Percentiles rank a stretch among this genome's conserved stretches.
Evolutionary conservation across 495 filamentous ascomycete genomes (phyloP).

Genomic region (Neurospora sp.): DNA sequence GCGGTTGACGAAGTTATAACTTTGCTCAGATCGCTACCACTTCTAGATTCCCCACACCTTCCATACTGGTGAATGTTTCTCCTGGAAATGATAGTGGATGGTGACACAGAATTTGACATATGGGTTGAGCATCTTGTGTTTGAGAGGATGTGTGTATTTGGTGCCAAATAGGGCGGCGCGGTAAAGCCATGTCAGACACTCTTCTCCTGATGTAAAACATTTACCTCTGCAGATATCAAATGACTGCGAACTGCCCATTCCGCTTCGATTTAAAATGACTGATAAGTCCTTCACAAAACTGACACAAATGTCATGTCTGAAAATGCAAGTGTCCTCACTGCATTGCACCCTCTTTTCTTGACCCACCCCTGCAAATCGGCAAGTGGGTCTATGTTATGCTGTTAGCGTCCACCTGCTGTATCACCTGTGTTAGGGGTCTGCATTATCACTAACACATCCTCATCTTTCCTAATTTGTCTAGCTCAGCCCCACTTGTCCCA

Average conservation of each 20-base stretch:
- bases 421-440: neutral
- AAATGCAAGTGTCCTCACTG: neutral
- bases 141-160: neutral
- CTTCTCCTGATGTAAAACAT: neutral
- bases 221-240: too few relatives aligned
- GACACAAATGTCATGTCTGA: too few relatives aligned
- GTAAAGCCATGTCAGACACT: neutral
- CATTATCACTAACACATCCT: neutral
- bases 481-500: neutral
- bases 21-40: too few relatives aligned
- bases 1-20: too few relatives aligned
- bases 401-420: neutral
- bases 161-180: neutral
- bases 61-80: too few relatives aligned
- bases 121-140: neutral
- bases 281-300: too few relatives aligned
- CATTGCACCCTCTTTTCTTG: neutral
- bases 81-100: too few relatives aligned
- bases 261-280: too few relatives aligned
- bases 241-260: too few relatives aligned
- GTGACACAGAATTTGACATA: too few relatives aligned
- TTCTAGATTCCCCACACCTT: too few relatives aligned
- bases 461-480: neutral
- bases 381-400: neutral
- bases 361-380: neutral